phyloP scores from a whole-genome alignment of 805 yeast species.

The Sporopachydermia lactativora region DNA sequence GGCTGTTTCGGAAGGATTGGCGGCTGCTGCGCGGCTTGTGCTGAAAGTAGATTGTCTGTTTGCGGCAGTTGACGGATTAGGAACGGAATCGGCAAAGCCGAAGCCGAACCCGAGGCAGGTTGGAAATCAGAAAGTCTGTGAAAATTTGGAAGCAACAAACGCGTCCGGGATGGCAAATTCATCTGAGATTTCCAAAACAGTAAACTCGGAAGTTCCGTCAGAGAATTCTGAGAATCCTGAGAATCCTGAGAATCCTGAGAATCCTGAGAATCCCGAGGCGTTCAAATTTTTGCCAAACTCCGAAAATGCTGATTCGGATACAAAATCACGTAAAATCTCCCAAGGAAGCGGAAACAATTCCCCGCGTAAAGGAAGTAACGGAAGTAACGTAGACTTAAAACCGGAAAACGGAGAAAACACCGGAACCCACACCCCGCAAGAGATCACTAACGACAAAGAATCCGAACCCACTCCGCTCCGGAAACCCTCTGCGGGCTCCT shows the following conservation, averaged over 20 bases:
- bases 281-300: too few relatives aligned
- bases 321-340: too few relatives aligned
- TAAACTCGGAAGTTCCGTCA: neutral
- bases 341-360: slow-evolving; percentile 10
- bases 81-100: slow-evolving; percentile 9
- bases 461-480: neutral
- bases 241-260: slow-evolving; percentile 9
- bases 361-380: neutral
- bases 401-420: neutral
- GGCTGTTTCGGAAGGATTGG: slow-evolving; percentile 51
- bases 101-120: slow-evolving; percentile 7
- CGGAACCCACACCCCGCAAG: neutral
- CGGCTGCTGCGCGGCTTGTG: slow-evolving; percentile 58
- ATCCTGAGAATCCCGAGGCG: slow-evolving; percentile 7
- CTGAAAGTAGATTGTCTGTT: slow-evolving; percentile 65
- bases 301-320: slow-evolving; percentile 21
- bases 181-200: neutral
- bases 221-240: slow-evolving; percentile 4
- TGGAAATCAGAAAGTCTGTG: neutral
- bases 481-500: too few relatives aligned
- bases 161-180: neutral
- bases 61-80: slow-evolving; percentile 49
- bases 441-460: neutral
- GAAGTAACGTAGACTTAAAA: neutral
- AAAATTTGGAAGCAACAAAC: neutral